phyloP scores from a whole-genome alignment of 129 eudicot species.

The Flaveria trinervia region DNA sequence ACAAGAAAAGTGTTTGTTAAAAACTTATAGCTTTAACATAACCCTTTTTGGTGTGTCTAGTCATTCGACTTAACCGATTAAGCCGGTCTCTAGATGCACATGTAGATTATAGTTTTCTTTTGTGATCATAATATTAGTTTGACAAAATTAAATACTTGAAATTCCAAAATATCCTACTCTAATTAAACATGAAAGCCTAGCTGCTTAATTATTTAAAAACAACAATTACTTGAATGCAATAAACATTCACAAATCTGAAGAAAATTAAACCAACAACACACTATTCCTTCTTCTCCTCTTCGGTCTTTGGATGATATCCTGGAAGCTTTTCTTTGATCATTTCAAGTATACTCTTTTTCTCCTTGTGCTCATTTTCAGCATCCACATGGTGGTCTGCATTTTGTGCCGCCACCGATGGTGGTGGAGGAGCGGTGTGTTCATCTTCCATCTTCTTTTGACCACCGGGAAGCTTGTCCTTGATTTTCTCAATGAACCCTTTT shows the following conservation, averaged over 20 bases:
- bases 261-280: conserved; percentile 1
- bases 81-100: not conserved
- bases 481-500: conserved; percentile 76
- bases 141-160: not conserved
- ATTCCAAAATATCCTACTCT: conserved; percentile 17
- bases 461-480: conserved; percentile 84
- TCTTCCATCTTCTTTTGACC: conserved; percentile 58
- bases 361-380: conserved; percentile 54
- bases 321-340: conserved; percentile 95
- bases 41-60: too few species aligned
- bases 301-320: conserved; percentile 64
- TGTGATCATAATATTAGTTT: not conserved
- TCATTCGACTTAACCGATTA: too few species aligned
- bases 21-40: too few species aligned
- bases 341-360: conserved; percentile 79
- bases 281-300: conserved; percentile 48
- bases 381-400: conserved; percentile 30
- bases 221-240: conserved; percentile 17
- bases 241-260: conserved; percentile 15
- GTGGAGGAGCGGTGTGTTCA: conserved; percentile 20
- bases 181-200: conserved; percentile 4
- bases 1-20: too few species aligned
- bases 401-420: conserved; percentile 34
- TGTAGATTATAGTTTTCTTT: not conserved
- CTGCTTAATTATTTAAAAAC: conserved; percentile 19